phyloP scores from a whole-genome alignment of 2,329 filamentous ascomycete species.

The Paecilomyces dactylethromorphus region DNA sequence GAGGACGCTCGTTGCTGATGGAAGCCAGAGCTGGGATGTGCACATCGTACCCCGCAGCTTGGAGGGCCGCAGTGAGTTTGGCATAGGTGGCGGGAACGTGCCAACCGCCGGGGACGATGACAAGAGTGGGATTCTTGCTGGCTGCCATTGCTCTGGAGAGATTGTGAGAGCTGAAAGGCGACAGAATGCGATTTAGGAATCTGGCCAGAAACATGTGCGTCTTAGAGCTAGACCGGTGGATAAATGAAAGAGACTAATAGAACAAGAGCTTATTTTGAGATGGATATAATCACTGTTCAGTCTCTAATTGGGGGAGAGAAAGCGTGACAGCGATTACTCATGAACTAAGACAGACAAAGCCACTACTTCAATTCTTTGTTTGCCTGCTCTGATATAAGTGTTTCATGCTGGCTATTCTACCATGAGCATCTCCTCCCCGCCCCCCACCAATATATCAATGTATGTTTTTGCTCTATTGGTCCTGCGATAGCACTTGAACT shows the following conservation, averaged over 20 bases:
- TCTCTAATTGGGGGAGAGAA: not conserved
- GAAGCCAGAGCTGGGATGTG: slow-evolving; percentile 12
- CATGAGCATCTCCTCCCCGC: not conserved
- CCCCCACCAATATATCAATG: not conserved
- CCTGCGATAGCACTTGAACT: not conserved
- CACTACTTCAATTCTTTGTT: not conserved
- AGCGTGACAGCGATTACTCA: not conserved
- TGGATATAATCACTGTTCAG: not conserved
- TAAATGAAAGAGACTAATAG: not conserved
- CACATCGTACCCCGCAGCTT: slow-evolving; percentile 11
- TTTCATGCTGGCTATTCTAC: not conserved
- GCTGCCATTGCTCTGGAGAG: not conserved
- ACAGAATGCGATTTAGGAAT: not conserved
- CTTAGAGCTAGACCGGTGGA: not conserved
- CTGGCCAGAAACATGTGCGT: not conserved
- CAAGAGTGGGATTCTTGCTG: slow-evolving; percentile 13
- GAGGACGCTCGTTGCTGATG: slow-evolving; percentile 15
- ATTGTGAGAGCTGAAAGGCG: not conserved
- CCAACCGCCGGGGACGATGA: slow-evolving; percentile 35
- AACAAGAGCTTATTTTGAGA: not conserved
- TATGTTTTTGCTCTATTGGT: no score
- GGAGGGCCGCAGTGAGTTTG: slow-evolving; percentile 13
- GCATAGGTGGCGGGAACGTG: slow-evolving; percentile 16
- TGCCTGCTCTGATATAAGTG: not conserved
- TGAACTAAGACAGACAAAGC: not conserved